These are phyloP conservation scores for Cryptosporidium felis DNA, from an alignment of 169 alveolate genomes.

Conservation along the genomic window DNA sequence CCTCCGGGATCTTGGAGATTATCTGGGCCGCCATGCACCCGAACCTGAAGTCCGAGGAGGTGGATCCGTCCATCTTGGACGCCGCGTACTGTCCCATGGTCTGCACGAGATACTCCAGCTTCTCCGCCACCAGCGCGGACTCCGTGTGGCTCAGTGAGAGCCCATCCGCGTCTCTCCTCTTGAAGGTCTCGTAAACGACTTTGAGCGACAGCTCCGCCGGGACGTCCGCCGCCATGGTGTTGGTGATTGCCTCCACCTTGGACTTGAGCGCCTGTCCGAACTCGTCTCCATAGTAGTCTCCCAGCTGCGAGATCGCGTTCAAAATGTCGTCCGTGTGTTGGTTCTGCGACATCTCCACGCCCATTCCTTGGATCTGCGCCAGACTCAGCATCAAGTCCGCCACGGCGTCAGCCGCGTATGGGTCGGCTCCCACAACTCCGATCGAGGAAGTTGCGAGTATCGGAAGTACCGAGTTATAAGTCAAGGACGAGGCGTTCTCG, in stretches of 20 bases:
- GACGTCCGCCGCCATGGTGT: slow-evolving; percentile 54
- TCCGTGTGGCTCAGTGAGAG: slow-evolving; percentile 22
- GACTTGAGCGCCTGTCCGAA: slow-evolving; percentile 42
- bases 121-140: slow-evolving; percentile 25
- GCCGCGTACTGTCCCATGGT: slow-evolving; percentile 38
- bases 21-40: slow-evolving; percentile 67
- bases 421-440: slow-evolving; percentile 56
- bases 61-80: slow-evolving; percentile 23
- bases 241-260: slow-evolving; percentile 35
- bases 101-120: slow-evolving; percentile 35
- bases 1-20: slow-evolving; percentile 19
- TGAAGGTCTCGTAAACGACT: slow-evolving; percentile 51
- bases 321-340: slow-evolving; percentile 39
- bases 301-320: slow-evolving; percentile 20
- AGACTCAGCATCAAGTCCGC: slow-evolving; percentile 43
- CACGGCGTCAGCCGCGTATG: slow-evolving; percentile 65
- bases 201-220: slow-evolving; percentile 54
- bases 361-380: slow-evolving; percentile 64
- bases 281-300: slow-evolving; percentile 68
- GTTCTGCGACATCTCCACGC: slow-evolving; percentile 46
- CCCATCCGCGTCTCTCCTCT: slow-evolving; percentile 54
- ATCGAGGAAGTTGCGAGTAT: slow-evolving; percentile 24
- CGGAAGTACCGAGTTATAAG: slow-evolving; percentile 29
- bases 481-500: slow-evolving; percentile 56
- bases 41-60: slow-evolving; percentile 15